phyloP scores from a whole-genome alignment of 768 basidiomycete species.

The Lyophyllum shimeji region DNA sequence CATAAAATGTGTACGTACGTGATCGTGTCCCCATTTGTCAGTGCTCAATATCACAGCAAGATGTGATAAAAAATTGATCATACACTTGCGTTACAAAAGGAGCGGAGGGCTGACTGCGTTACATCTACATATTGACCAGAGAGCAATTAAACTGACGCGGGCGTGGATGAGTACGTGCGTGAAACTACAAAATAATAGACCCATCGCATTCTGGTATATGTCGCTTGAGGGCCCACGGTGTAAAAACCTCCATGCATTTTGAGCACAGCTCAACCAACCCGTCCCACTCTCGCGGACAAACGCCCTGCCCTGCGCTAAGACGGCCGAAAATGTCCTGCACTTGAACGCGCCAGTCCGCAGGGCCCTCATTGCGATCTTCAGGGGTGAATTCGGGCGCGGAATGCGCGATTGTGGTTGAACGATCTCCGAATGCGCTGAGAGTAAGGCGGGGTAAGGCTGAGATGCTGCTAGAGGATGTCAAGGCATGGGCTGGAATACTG shows the following conservation, averaged over 20 bases:
- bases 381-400: neutral
- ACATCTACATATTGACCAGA: neutral
- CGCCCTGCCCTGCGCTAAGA: neutral
- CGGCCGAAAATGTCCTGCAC: neutral
- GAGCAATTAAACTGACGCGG: neutral
- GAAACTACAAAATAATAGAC: neutral
- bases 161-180: neutral
- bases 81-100: neutral
- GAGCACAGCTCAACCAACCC: neutral
- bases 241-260: neutral
- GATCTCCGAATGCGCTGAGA: no score
- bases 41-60: neutral
- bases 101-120: neutral
- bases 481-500: neutral
- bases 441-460: no score
- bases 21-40: neutral
- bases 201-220: neutral
- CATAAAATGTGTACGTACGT: neutral
- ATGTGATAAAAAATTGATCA: neutral
- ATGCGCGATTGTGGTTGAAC: no score
- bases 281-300: neutral
- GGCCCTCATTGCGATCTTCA: neutral
- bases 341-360: neutral
- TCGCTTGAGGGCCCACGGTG: neutral
- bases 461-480: neutral